Conservation (phyloP, 1,284 basidiomycete genomes). For the Phellopilus nigrolimitatus region DNA sequence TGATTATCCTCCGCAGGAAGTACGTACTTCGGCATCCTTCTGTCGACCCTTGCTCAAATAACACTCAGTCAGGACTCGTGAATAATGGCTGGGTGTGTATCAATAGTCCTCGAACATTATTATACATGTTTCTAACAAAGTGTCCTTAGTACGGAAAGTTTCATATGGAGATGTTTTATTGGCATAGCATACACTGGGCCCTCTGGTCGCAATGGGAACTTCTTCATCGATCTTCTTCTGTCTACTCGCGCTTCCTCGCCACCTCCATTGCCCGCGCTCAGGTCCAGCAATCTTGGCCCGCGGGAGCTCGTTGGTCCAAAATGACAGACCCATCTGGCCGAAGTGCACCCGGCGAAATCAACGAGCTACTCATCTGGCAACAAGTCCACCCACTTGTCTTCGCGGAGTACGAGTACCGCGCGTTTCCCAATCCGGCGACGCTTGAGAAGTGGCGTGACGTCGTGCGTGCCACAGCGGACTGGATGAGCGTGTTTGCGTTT, state of each 20-base stretch:
- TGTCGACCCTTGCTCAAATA: constrained; percentile 13
- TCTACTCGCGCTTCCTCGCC: constrained; percentile 46
- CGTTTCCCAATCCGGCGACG: constrained; percentile 35
- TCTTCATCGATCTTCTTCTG: constrained; percentile 37
- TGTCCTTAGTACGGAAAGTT: constrained; percentile 44
- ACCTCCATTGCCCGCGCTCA: constrained; percentile 43
- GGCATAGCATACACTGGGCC: constrained; percentile 57
- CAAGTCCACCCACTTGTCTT: constrained; percentile 56
- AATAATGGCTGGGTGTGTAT: constrained; percentile 56
- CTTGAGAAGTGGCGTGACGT: constrained; percentile 48
- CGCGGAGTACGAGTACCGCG: constrained; percentile 53
- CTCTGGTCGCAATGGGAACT: constrained; percentile 58
- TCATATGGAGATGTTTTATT: constrained; percentile 61
- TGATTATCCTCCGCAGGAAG: constrained; percentile 54
- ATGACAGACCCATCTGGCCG: constrained; percentile 59
- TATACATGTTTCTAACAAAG: neutral
- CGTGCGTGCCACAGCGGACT: constrained; percentile 50
- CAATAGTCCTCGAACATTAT: neutral
- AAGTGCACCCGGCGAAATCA: constrained; percentile 54
- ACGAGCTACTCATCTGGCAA: constrained; percentile 60
- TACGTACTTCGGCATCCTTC: constrained; percentile 26
- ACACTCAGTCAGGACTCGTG: constrained; percentile 46
- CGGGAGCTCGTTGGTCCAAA: constrained; percentile 57
- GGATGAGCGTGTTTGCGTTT: constrained; percentile 55
- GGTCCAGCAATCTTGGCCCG: constrained; percentile 45